Base-by-base conservation (phyloP, 2,329 filamentous ascomycete genomes). In the Podosphaera fusca region DNA sequence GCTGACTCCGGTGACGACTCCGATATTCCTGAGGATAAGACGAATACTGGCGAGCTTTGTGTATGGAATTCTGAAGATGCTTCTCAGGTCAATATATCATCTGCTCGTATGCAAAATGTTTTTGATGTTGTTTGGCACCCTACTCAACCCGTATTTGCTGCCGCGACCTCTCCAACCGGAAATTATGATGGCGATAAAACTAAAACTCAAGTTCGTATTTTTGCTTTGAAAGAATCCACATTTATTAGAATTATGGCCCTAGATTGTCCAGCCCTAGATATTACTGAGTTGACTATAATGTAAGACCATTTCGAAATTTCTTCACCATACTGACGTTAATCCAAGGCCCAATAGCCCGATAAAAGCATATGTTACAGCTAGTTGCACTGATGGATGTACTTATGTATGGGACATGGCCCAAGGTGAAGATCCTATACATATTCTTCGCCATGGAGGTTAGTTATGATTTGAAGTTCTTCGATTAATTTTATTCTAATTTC, bases 61-160 rank as follows among this genome's bases (percentile, higher is more conserved):
- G 65, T 82, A 1, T 82, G 78, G 77, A 72, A 83, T 63, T 73
- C 75, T 0, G 57, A 65, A 0, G 69, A 68, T 1, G 57, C 57
- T 1, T 38, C 50, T 0, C 69, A 71, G 50, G 68, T 80, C 50
- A 70, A 69, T 3, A 71, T 82, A 2, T 67, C 71, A 29, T 74
- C 75, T 2, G 74, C 72, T 1, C 74, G 73, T 0, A 74, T 73
- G 0, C 73, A 78, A 51, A 82, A 83, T 58, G 77, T 82, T 1
- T 83, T 83, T 50, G 80, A 83, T 62, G 75, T 82, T 1, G 69
- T 73, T 0, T 83, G 80, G 80, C 80, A 83, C 62, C 79, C 80
- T 0, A 71, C 64, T 0, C 69, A 75, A 51, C 67, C 70, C 2
- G 70, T 71, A 30, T 82, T 82, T 61, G 68, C 78, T 4, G 77